Evolutionary conservation across 208 protist species (phyloP).

Genomic region (Trypanosoma scelopori): DNA sequence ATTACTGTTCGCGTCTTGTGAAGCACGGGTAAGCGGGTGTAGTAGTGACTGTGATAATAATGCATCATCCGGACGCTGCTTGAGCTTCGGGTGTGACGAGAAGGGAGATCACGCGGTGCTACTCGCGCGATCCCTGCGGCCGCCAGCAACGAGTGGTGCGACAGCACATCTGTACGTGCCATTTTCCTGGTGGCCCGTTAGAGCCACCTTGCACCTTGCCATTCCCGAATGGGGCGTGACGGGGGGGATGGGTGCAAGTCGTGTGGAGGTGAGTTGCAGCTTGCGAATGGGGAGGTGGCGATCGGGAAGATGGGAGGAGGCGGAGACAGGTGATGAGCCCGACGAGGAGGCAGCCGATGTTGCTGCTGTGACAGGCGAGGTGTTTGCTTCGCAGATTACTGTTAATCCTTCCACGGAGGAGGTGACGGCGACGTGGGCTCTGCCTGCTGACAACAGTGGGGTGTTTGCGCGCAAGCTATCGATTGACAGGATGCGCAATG

Average conservation of each 20-base stretch:
- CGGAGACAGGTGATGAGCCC: not conserved
- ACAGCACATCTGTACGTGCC: slow-evolving; percentile 2
- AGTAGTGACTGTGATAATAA: not conserved
- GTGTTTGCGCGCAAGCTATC: slow-evolving; percentile 5
- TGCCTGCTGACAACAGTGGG: not conserved
- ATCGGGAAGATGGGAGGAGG: too few relatives aligned
- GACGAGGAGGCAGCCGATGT: not conserved
- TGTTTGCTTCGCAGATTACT: slow-evolving; percentile 8
- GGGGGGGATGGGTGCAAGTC: slow-evolving; percentile 1
- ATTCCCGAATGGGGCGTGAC: not conserved
- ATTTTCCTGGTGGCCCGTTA: slow-evolving; percentile 24
- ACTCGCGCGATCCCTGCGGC: not conserved
- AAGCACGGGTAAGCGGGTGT: not conserved
- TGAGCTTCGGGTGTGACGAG: slow-evolving; percentile 4
- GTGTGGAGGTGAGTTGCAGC: slow-evolving; percentile 10
- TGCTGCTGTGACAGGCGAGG: not conserved
- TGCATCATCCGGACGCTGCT: slow-evolving; percentile 11
- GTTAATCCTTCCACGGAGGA: not conserved
- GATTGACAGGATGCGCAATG: slow-evolving; percentile 8
- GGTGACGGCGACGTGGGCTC: slow-evolving; percentile 14
- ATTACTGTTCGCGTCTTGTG: not conserved
- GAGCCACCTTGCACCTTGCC: slow-evolving; percentile 2
- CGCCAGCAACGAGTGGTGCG: not conserved
- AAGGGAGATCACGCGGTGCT: slow-evolving; percentile 3
- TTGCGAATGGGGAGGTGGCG: slow-evolving; percentile 4